Base-by-base conservation (phyloP, 2,329 filamentous ascomycete species). In the Parascedosporium putredinis region DNA sequence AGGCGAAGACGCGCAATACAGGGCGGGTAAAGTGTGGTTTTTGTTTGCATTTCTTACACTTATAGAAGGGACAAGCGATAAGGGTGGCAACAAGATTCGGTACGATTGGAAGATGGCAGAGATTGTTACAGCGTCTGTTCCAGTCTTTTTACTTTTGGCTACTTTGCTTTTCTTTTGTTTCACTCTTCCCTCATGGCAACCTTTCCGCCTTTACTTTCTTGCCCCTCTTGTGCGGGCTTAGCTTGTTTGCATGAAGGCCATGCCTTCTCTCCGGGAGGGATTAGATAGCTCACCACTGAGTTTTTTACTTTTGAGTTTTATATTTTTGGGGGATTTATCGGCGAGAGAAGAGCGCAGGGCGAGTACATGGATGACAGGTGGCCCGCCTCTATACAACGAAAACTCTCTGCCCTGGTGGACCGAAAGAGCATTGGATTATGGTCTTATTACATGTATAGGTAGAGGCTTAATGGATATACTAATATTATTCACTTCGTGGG, bases 61-160 rank as follows among this genome's bases (percentile, higher is more conserved):
- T 31, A 42, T 42, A 42, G 38, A 42, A 20, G 38, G 38, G 38
- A 23, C 38, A 20, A 42, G 38, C 38, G 38, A 42, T 42, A 42
- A n/a, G 16, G 20, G 10, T 16, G 20, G 20, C 18, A 42, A 5
- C 16, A 42, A 42, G 18, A 42, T 20, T 42, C 20, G 38, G 20
- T 18, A 18, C 18, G 44, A 46, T 46, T 48, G 14, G 22, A 24
- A 29, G 24, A 9, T 12, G 14, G 23, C 25, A 10, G 23, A 14
- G n/a, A 22, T 12, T 38, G 34, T 34, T n/a, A 24, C 27, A 24
- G 18, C 12, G 10, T 48, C 22, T 38, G 9, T n/a, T 7, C 24
- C 22, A 31, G n/a, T 29, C 6, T 24, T 36, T 38, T 4, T 42
- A 7, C 22, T 18, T 16, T 24, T 29, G 16, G 24, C 34, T 18